Base-by-base conservation (phyloP, 2,329 filamentous ascomycete species). In the Botryotinia narcissicola region DNA sequence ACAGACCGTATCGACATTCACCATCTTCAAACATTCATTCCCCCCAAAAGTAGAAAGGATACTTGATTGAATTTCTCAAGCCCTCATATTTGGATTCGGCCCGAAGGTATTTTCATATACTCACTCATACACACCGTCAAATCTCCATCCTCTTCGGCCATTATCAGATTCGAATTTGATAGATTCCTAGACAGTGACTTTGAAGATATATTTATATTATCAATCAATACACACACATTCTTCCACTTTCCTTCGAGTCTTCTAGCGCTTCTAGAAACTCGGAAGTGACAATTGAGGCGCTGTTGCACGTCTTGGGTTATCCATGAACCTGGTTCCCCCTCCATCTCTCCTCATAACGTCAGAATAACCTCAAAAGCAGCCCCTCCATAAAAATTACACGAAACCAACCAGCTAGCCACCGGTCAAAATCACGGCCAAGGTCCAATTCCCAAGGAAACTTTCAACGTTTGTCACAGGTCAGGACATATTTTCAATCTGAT, bases 391-490 rank as follows among this genome's bases (percentile, higher is more conserved):
- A 29, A 29, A 57, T 69, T 69, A 66, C 59, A 71, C 44, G 37
- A 46, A 67, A 6, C 10, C 32, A 16, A 20, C 35, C 59, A 40
- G 10, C 35, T 14, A 61, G 35, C 35, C 12, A 37, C 20, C 62
- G 32, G 32, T 12, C 40, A 46, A 63, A 72, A 72, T 59, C 59
- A 22, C 70, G 20, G 29, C 46, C n/a, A 72, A 64, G 54, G 32
- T 57, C 18, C 57, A 57, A 42, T 8, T 8, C 14, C 37, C 44
- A 51, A 40, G 57, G 66, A 72, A 75, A 54, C 59, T 54, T 73
- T 70, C 63, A 32, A 67, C 71, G 64, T 70, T 57, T 74, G 60
- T 71, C 68, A 61, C 67, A 70, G 62, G 61, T 20, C 57, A 69
- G 63, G 51, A 25, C 40, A 32, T 62, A 63, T 44, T 40, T 18